These are phyloP conservation scores for Remersonia thermophila DNA, from an alignment of 2,329 filamentous ascomycete species.

Conservation along the genomic window DNA sequence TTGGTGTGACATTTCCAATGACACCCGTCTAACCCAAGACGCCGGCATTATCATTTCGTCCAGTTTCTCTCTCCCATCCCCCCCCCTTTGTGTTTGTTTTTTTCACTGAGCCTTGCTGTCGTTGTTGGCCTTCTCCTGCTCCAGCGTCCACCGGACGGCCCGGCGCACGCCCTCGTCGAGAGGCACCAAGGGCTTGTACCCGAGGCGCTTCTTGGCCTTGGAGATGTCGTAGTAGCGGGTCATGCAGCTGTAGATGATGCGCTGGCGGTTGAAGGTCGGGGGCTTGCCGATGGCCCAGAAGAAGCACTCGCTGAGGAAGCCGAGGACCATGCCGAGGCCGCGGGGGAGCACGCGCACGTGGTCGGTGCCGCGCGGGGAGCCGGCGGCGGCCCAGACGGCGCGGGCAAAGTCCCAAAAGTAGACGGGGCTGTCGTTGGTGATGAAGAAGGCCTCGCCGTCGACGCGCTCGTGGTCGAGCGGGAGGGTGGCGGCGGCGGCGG, in stretches of 20 bases:
- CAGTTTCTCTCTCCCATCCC: too few species aligned
- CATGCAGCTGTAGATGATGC: conserved; percentile 58
- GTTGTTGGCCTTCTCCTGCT: conserved; percentile 36
- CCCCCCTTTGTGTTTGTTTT: too few species aligned
- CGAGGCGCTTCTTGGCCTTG: conserved; percentile 60
- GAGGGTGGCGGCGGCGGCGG: conserved; percentile 39
- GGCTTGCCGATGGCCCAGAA: conserved; percentile 37
- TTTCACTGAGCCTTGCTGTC: conserved; percentile 2
- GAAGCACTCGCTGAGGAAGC: conserved; percentile 40
- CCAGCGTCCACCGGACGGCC: conserved; percentile 42
- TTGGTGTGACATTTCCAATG: too few species aligned
- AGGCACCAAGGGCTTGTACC: conserved; percentile 55
- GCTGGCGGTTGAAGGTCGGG: conserved; percentile 46
- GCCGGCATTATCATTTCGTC: too few species aligned
- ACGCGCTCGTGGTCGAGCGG: conserved; percentile 62
- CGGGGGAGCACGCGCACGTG: conserved; percentile 43
- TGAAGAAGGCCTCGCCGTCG: conserved; percentile 78
- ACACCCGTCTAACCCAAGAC: too few species aligned
- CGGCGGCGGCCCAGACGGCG: conserved; percentile 58
- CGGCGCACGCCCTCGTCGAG: conserved; percentile 51
- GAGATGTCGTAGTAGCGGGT: conserved; percentile 65
- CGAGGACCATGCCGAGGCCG: conserved; percentile 39
- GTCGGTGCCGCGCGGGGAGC: conserved; percentile 37
- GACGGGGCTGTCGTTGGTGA: conserved; percentile 79
- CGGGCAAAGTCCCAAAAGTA: conserved; percentile 87